Conservation (phyloP, 768 basidiomycete species). For the Suillus subaureus region DNA sequence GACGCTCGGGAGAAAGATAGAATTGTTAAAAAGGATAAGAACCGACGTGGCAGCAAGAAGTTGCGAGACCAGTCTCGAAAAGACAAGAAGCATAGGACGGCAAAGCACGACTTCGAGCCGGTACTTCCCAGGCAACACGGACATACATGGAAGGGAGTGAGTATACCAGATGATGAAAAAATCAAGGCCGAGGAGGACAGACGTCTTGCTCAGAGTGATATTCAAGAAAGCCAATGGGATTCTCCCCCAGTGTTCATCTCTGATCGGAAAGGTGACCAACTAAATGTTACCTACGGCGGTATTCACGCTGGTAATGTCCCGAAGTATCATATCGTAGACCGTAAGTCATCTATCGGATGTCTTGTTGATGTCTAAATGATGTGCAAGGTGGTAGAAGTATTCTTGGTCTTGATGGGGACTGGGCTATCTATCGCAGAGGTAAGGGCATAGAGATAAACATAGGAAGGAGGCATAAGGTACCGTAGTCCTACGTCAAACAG, state of each 20-base stretch:
- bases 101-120: slow-evolving; percentile 30
- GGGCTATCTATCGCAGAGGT: slow-evolving; percentile 51
- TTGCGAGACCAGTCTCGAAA: slow-evolving; percentile 23
- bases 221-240: slow-evolving; percentile 26
- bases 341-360: slow-evolving; percentile 42
- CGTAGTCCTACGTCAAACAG: slow-evolving; percentile 13
- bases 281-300: slow-evolving; percentile 70
- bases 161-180: slow-evolving; percentile 32
- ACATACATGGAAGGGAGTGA: slow-evolving; percentile 16
- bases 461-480: slow-evolving; percentile 46
- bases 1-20: slow-evolving; percentile 13
- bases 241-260: slow-evolving; percentile 52
- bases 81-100: slow-evolving; percentile 34
- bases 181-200: slow-evolving; percentile 39
- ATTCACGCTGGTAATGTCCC: slow-evolving; percentile 65
- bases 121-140: slow-evolving; percentile 26
- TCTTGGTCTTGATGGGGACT: slow-evolving; percentile 58
- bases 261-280: slow-evolving; percentile 65
- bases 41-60: slow-evolving; percentile 24
- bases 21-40: slow-evolving; percentile 22
- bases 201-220: slow-evolving; percentile 21
- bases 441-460: slow-evolving; percentile 63
- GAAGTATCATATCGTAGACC: slow-evolving; percentile 58
- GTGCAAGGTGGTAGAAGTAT: slow-evolving; percentile 49
- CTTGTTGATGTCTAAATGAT: slow-evolving; percentile 50